Base-by-base conservation (phyloP, 2,329 filamentous ascomycete genomes). In the Colletotrichum navitas region DNA sequence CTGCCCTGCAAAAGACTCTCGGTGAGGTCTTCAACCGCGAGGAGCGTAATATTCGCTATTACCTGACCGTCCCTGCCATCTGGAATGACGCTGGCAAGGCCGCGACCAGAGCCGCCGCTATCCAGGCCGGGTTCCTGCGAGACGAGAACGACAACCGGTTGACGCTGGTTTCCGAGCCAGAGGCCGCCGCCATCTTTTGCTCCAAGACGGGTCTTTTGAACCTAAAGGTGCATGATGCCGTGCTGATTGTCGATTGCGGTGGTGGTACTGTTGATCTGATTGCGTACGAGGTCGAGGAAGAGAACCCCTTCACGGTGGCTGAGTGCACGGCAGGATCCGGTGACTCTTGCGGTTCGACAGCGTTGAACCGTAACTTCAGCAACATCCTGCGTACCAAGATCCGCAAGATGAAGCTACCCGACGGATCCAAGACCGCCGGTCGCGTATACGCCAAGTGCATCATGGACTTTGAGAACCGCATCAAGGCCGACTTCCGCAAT, bases 1-100 rank as follows among this genome's bases (percentile, higher is more conserved):
- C 94, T 73, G 94, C 97, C 78, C 86, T 99, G 72, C 94, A 97
- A 82, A 98, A 98, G 89, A 97, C 95, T 1, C 87, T 98, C 39
- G 96, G 96, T 66, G 96, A 98, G 80, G 96, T 99, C 0, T 99
- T 98, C 83, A 97, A 97, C 83, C 89, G 96, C 82, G 96, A 98
- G 85, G 96, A 98, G 86, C 92, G 95, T 78, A 98, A 98, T 82
- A 99, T 98, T 77, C 90, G 94, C 77, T 98, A 98, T 84, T 98
- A 98, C 82, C 86, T 99, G 77, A 99, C 96, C 2, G 96, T 99
- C n/a, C 96, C 96, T 26, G 96, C 96, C 76, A 98, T 99, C 77
- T 98, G 96, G 96, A 98, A 98, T 81, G 96, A 98, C 84, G 95
- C 96, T 56, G 96, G 95, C 77, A 99, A 99, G 85, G 96, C 96